Base-by-base conservation (phyloP, 2,329 filamentous ascomycete genomes). In the Exserohilum turcica region DNA sequence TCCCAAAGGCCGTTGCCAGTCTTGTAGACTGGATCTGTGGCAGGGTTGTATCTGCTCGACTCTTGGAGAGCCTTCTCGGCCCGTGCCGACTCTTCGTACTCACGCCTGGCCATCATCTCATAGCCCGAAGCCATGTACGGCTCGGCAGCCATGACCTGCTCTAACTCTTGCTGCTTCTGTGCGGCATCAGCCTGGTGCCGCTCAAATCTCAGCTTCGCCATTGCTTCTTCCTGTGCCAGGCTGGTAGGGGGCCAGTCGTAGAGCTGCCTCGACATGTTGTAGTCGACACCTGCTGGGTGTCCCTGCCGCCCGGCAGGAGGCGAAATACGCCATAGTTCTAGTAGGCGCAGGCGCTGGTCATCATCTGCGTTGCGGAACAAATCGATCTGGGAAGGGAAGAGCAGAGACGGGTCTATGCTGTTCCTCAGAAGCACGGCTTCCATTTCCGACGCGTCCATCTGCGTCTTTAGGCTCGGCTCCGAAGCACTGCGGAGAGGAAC, bases 51-150 rank as follows among this genome's bases (percentile, higher is more conserved):
- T 67, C 52, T 74, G 58, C 35, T 66, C 21, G 68, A 63, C 47
- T 71, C 71, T 54, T 57, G 74, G 64, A 68, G 57, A n/a, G 56
- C 44, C 10, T 54, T 59, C 9, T 57, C 65, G 16, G 56, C 36
- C 39, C 72, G 67, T 2, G 74, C 76, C 2, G 80, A 80, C 49
- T 80, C 76, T 63, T 88, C 82, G 57, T 87, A 85, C 66, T 90
- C 86, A 48, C 84, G 80, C 52, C 80, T 79, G 53, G 87, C 85
- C 52, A 89, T 76, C 67, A 84, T 80, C 65, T 91, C 88, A 70
- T 96, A 96, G 12, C 92, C 92, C 6, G 85, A 87, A 42, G 84
- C 74, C 84, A 96, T 95, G 74, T 96, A 96, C 0, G 91, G 91
- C 74, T 95, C 91, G 33, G 84, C 85, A 2, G 36, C 50, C 66